Percentiles rank a stretch among this genome's conserved stretches.
These are phyloP conservation scores for Ustilago shanxiensis DNA, from an alignment of 1,284 basidiomycete genomes.

Conservation along the genomic window DNA sequence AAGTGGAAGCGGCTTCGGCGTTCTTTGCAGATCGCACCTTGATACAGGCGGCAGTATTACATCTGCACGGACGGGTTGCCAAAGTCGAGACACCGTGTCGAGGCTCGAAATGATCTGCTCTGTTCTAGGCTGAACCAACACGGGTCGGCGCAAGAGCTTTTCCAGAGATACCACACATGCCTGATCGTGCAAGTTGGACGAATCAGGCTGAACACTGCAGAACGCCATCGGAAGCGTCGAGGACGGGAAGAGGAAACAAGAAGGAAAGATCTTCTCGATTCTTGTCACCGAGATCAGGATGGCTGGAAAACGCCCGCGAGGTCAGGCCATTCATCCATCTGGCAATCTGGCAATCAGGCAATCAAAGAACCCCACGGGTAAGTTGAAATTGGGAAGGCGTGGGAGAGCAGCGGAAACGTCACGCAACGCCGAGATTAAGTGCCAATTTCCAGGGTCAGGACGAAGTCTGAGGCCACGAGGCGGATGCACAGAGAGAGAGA, in stretches of 20 bases:
- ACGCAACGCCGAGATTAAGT: not conserved
- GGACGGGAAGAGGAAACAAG: not conserved
- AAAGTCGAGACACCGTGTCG: not conserved
- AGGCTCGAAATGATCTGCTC: not conserved
- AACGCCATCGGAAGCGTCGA: not conserved
- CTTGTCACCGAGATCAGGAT: not conserved
- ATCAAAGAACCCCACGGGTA: slow-evolving; percentile 10
- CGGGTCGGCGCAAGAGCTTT: too few species aligned
- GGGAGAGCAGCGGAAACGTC: not conserved
- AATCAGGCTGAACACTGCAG: too few species aligned
- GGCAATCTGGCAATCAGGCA: not conserved
- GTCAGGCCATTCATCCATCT: slow-evolving; percentile 2
- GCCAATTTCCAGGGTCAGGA: not conserved
- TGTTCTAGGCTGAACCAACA: not conserved
- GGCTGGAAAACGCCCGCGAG: too few species aligned
- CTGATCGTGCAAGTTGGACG: too few species aligned
- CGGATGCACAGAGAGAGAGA: too few species aligned
- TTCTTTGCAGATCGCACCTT: not conserved
- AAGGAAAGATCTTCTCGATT: not conserved
- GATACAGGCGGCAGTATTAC: too few species aligned
- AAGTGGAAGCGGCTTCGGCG: not conserved
- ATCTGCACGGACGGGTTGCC: not conserved
- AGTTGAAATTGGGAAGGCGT: slow-evolving; percentile 13
- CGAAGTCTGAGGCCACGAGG: not conserved
- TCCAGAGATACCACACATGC: too few species aligned